Percentiles rank a stretch among this genome's conserved stretches.
Conservation (phyloP, 176 grass and related monocot species). For the Avena atlantica region DNA sequence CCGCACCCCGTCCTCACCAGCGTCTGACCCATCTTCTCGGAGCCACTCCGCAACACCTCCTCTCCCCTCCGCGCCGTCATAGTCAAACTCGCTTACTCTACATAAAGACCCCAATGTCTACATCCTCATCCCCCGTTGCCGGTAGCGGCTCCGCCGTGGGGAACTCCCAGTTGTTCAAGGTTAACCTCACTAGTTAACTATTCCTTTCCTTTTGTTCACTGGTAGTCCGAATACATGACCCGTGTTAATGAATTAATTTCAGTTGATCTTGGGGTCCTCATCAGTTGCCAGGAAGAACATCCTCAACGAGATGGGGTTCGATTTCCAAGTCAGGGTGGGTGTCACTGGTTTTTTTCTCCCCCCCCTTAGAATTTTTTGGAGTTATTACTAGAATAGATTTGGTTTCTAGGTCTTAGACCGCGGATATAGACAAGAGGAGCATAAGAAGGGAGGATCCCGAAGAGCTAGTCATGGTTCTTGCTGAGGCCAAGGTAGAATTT, state of each 20-base stretch:
- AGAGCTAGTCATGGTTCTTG: slow-evolving; percentile 88
- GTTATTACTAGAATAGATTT: neutral
- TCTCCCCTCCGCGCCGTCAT: neutral
- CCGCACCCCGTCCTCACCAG: neutral
- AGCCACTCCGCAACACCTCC: neutral
- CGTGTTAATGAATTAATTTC: neutral
- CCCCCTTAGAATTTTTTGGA: neutral
- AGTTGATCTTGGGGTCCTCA: slow-evolving; percentile 89
- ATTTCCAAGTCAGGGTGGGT: slow-evolving; percentile 85
- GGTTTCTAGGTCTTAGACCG: slow-evolving; percentile 56
- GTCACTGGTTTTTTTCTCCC: neutral
- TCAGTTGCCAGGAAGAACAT: slow-evolving; percentile 85
- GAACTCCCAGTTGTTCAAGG: slow-evolving; percentile 46
- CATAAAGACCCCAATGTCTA: slow-evolving; percentile 10
- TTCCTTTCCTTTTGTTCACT: neutral
- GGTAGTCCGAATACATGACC: neutral
- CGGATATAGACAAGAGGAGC: slow-evolving; percentile 92
- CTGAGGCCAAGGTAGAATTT: slow-evolving; percentile 78
- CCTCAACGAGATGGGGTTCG: slow-evolving; percentile 76
- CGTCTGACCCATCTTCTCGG: neutral
- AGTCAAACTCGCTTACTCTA: neutral
- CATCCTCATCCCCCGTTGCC: neutral
- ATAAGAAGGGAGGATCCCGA: slow-evolving; percentile 85
- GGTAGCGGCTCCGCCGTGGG: neutral
- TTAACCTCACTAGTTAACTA: neutral